These are phyloP conservation scores for Carex arenaria DNA, from an alignment of 202 grass and related monocot genomes.

Conservation along the genomic window DNA sequence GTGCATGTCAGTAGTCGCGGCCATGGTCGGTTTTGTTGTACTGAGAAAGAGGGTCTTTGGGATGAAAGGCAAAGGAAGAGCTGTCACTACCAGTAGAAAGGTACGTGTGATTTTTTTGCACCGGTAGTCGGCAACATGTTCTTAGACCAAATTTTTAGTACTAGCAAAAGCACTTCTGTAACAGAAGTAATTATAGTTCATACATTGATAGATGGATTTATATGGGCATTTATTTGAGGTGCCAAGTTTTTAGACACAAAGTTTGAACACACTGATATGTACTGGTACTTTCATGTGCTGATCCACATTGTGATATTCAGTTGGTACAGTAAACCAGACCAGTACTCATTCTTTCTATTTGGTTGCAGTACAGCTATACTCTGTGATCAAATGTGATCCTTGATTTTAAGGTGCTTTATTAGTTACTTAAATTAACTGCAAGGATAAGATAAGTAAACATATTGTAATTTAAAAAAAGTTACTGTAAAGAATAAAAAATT, in stretches of 20 bases:
- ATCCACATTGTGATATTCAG: background rate
- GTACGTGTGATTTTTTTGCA: background rate
- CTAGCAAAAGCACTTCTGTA: background rate
- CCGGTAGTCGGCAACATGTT: background rate
- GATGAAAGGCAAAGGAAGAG: background rate
- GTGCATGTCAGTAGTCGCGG: background rate
- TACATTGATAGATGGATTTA: background rate
- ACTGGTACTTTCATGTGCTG: background rate
- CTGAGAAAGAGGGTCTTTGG: conserved; percentile 11
- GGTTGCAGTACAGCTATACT: background rate
- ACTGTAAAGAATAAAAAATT: background rate
- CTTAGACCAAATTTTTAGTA: background rate
- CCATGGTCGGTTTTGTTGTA: conserved; percentile 5
- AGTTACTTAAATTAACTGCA: background rate
- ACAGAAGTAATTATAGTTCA: background rate
- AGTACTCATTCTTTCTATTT: background rate
- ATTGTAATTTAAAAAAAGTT: background rate
- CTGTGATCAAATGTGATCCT: background rate
- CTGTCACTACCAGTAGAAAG: background rate
- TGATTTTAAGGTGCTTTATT: background rate
- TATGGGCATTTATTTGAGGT: background rate
- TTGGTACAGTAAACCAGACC: background rate
- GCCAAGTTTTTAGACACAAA: background rate
- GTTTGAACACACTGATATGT: background rate
- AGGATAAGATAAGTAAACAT: background rate